phyloP scores from a whole-genome alignment of 371 early-diverging fungal genomes.

The Mucor indicus region DNA sequence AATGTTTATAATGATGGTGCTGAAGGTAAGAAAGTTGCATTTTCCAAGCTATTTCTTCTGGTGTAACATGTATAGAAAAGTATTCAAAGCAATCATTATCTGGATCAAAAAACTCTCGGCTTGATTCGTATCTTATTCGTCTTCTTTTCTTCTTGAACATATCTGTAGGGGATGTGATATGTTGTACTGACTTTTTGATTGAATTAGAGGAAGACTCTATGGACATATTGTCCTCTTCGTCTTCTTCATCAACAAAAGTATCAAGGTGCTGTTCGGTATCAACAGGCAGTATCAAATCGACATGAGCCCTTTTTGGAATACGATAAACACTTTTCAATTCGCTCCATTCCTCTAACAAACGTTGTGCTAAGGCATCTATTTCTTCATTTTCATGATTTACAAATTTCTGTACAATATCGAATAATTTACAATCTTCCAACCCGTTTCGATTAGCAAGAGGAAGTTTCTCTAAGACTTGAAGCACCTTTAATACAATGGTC shows the following conservation, averaged over 20 bases:
- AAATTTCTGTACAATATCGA: constrained; percentile 46
- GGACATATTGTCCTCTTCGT: too few relatives aligned
- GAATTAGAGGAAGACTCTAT: too few relatives aligned
- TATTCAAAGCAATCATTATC: constrained; percentile 39
- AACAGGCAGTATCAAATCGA: background rate
- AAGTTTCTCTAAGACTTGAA: constrained; percentile 52
- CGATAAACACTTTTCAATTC: constrained; percentile 51
- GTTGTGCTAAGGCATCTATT: constrained; percentile 31
- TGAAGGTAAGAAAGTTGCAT: too few relatives aligned
- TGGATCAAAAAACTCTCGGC: constrained; percentile 39
- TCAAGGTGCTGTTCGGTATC: too few relatives aligned
- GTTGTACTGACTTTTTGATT: background rate
- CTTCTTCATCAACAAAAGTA: background rate
- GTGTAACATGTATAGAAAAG: too few relatives aligned
- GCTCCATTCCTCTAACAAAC: constrained; percentile 48
- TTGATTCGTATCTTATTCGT: constrained; percentile 16
- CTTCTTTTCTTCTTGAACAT: too few relatives aligned
- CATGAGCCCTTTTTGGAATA: constrained; percentile 46
- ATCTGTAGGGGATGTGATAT: background rate
- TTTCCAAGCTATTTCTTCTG: too few relatives aligned
- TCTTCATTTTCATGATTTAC: constrained; percentile 39
- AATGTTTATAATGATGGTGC: too few relatives aligned
- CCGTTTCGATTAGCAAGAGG: constrained; percentile 66
- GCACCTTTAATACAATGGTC: constrained; percentile 27
- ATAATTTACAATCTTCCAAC: constrained; percentile 60